Evolutionary conservation across 2,329 filamentous ascomycete species (phyloP).

Genomic region (Penicillium janthinellum): DNA sequence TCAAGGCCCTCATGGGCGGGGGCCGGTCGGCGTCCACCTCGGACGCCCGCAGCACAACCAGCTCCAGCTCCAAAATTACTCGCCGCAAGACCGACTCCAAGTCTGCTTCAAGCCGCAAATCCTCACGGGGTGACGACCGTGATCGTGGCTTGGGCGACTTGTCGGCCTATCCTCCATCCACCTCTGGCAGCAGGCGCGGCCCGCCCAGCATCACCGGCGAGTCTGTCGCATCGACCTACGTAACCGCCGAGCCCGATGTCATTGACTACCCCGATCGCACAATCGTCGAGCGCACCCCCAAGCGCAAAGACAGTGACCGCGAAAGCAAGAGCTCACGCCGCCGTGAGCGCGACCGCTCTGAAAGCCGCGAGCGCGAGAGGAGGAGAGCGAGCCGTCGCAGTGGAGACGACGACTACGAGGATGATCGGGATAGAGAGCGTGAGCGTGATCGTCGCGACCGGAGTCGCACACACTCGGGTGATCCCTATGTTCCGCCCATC

Average conservation of each 20-base stretch:
- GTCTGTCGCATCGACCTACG: slow-evolving; percentile 41
- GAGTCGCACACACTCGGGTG: slow-evolving; percentile 34
- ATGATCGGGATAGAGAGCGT: slow-evolving; percentile 24
- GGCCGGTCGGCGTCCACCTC: slow-evolving; percentile 38
- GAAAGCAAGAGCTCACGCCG: slow-evolving; percentile 26
- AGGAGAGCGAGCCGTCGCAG: slow-evolving; percentile 21
- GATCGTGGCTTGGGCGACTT: slow-evolving; percentile 43
- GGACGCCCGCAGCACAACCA: slow-evolving; percentile 33
- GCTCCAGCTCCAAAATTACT: slow-evolving; percentile 35
- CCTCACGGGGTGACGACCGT: slow-evolving; percentile 51
- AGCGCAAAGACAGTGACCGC: slow-evolving; percentile 31
- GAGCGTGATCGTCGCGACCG: slow-evolving; percentile 28
- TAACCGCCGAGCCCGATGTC: slow-evolving; percentile 41
- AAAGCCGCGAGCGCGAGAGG: slow-evolving; percentile 31
- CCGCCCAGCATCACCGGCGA: slow-evolving; percentile 32
- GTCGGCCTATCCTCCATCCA: slow-evolving; percentile 30
- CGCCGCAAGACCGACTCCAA: slow-evolving; percentile 39
- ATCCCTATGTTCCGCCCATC: slow-evolving; percentile 27
- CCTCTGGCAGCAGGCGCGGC: slow-evolving; percentile 30
- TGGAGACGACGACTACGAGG: slow-evolving; percentile 22
- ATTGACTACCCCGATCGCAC: slow-evolving; percentile 31
- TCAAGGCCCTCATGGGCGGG: slow-evolving; percentile 43
- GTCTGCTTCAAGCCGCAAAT: slow-evolving; percentile 42
- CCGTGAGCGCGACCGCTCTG: slow-evolving; percentile 32
- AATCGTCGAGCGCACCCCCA: slow-evolving; percentile 34